phyloP scores from a whole-genome alignment of 805 yeast genomes.

The Schwanniomyces vanrijiae region DNA sequence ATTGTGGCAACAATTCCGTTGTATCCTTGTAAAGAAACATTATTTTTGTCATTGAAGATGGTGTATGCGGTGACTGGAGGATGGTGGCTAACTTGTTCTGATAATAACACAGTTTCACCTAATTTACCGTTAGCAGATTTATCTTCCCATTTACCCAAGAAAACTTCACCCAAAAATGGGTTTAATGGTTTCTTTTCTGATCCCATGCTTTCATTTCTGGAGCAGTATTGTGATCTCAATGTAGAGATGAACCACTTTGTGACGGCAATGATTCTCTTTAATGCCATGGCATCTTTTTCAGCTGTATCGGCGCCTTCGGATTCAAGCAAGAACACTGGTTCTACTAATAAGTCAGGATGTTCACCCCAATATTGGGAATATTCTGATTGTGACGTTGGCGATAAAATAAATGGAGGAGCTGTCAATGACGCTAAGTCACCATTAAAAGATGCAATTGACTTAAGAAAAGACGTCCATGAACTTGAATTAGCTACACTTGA shows the following conservation, averaged over 20 bases:
- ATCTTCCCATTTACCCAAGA: constrained; percentile 85
- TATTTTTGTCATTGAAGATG: constrained; percentile 68
- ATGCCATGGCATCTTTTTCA: constrained; percentile 44
- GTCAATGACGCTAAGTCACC: constrained; percentile 93
- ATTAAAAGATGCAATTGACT: constrained; percentile 87
- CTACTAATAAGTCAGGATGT: constrained; percentile 79
- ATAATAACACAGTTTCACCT: constrained; percentile 76
- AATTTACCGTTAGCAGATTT: constrained; percentile 43
- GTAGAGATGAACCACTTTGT: constrained; percentile 91
- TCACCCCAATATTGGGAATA: constrained; percentile 97
- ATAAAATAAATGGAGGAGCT: constrained; percentile 95
- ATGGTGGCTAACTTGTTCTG: constrained; percentile 96
- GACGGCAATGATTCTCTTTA: constrained; percentile 76
- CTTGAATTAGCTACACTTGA: constrained; percentile 24
- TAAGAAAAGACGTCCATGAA: constrained; percentile 91
- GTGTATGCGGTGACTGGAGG: constrained; percentile 97
- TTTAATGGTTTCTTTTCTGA: constrained; percentile 95
- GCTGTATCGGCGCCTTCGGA: constrained; percentile 36
- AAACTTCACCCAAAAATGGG: constrained; percentile 93
- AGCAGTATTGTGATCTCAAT: constrained; percentile 88
- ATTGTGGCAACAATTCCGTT: constrained; percentile 86
- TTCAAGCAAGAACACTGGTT: constrained; percentile 54
- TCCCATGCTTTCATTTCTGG: constrained; percentile 90
- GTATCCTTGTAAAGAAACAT: constrained; percentile 79
- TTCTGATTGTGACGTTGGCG: constrained; percentile 85